Evolutionary conservation across 2,329 filamentous ascomycete genomes (phyloP), one percentile per base, ranked within the genome.

Genomic region (Sporothrix brasiliensis): DNA sequence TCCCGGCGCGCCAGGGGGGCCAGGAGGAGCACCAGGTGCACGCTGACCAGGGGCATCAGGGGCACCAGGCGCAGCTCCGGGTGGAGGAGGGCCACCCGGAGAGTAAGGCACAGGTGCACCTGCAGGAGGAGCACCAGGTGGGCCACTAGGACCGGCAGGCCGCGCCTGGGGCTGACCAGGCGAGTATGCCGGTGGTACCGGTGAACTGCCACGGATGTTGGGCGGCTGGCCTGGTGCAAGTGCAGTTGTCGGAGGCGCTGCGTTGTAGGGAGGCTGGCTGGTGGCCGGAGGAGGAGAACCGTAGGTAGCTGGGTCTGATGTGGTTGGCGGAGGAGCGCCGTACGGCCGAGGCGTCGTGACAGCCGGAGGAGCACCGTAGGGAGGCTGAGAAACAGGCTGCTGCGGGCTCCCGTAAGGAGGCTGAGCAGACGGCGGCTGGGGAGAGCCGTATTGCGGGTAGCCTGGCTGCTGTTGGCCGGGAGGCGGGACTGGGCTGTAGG

Each of bases 21-120:
- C 54, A 19, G 49, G 49, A 14, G 67, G 70, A 52, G 52, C 47
- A 19, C 70, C 70, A 19, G 66, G 70, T 21, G 61, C 65, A 56
- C 65, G 65, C n/a, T 67, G 65, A 10, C 65, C 65, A 6, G 49
- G 50, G 44, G 54, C 24, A 3, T 58, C 50, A 16, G 66, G 66
- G 6, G 41, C 41, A 41, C 69, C 52, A 3, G 67, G 67, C 10
- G 14, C 27, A 19, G 44, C 27, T 16, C 53, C 27, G 24, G 54
- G 44, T 0, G 49, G 49, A 19, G 34, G 34, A 39, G 65, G 63
- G 13, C 61, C 50, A n/a, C 50, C 34, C 1, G 50, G 50, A 2
- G 24, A 44, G 34, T 67, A 67, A 11, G 49, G 34, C 21, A 27
- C 50, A n/a, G 65, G 30, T n/a, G 65, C 65, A 14, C 65, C 50